Conservation (phyloP, 192 early-diverging fungal genomes). For the Dispira simplex region DNA sequence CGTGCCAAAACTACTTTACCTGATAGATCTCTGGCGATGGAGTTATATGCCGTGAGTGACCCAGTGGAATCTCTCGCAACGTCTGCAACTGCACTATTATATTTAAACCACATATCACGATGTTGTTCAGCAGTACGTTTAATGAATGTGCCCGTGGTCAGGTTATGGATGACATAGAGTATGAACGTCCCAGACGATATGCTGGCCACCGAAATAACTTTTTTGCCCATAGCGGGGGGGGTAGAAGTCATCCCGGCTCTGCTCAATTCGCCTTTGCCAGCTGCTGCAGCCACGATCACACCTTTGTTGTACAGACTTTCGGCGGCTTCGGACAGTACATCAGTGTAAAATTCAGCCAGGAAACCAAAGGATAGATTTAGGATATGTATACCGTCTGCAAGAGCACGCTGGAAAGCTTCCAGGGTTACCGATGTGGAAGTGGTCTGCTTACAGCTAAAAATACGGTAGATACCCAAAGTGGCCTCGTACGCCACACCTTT, state of each 20-base stretch:
- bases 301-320: conserved; percentile 24
- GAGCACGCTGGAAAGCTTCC: conserved; percentile 57
- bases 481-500: conserved; percentile 48
- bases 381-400: conserved; percentile 54
- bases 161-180: conserved; percentile 10
- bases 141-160: conserved; percentile 2
- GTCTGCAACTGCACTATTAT: too few relatives aligned
- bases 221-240: conserved; percentile 37
- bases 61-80: too few relatives aligned
- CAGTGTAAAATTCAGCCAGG: conserved; percentile 39
- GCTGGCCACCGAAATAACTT: conserved; percentile 39
- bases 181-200: conserved; percentile 13
- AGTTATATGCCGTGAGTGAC: too few relatives aligned
- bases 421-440: conserved; percentile 58
- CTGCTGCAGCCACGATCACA: conserved; percentile 38
- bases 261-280: conserved; percentile 46
- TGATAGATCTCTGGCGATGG: too few relatives aligned
- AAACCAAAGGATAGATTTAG: conserved; percentile 78
- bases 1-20: too few relatives aligned
- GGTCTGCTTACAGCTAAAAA: conserved; percentile 43
- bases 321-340: conserved; percentile 40
- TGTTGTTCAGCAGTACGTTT: conserved; percentile 45
- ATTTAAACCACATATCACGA: too few relatives aligned
- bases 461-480: conserved; percentile 45
- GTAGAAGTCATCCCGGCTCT: conserved; percentile 40